Conservation (phyloP, 352 stramenopile species). For the Phytophthora europaea region DNA sequence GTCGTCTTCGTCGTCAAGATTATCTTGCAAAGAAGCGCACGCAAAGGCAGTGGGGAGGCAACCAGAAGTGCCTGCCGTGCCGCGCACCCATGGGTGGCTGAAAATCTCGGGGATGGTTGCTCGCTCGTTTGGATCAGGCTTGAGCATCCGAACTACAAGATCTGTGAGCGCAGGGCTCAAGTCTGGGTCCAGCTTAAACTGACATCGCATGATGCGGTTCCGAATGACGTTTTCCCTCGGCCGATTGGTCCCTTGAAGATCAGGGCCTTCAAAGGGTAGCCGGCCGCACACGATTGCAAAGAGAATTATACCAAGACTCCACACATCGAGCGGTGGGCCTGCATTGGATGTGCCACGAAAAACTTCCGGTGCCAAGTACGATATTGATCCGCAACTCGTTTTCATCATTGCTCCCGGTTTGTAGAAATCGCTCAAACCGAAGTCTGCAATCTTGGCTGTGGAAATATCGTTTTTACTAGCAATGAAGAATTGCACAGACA, state of each 20-base stretch:
- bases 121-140: constrained; percentile 82
- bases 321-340: constrained; percentile 91
- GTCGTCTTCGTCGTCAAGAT: constrained; percentile 45
- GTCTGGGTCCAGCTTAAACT: constrained; percentile 86
- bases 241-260: constrained; percentile 81
- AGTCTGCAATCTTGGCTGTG: constrained; percentile 90
- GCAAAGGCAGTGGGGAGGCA: constrained; percentile 40
- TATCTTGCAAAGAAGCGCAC: constrained; percentile 33
- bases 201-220: constrained; percentile 86
- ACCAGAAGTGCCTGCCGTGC: constrained; percentile 39
- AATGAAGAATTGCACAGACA: not conserved
- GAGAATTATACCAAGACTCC: constrained; percentile 91
- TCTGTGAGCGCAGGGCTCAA: constrained; percentile 78
- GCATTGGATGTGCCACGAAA: constrained; percentile 87
- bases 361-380: constrained; percentile 89
- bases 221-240: constrained; percentile 86
- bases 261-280: constrained; percentile 84
- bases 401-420: constrained; percentile 91
- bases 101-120: constrained; percentile 90
- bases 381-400: constrained; percentile 89
- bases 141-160: constrained; percentile 82
- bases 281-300: constrained; percentile 88
- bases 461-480: constrained; percentile 85
- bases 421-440: constrained; percentile 90
- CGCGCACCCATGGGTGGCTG: constrained; percentile 83